phyloP scores from a whole-genome alignment of 2,329 filamentous ascomycete genomes.

The Venturia carpophila region DNA sequence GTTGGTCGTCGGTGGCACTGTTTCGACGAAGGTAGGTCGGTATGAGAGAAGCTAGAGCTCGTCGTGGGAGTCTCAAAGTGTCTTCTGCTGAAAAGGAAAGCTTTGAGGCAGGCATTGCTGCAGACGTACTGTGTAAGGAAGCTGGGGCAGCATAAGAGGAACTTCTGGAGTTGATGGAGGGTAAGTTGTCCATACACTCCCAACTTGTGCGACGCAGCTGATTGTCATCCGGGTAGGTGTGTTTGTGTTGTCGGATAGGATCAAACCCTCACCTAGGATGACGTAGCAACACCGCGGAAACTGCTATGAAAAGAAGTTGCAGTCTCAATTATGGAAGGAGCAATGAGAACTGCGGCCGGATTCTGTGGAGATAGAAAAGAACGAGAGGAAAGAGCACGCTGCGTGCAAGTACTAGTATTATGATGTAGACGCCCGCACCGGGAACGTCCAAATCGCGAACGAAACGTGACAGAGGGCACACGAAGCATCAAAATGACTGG shows the following conservation, averaged over 20 bases:
- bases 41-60: constrained; percentile 4
- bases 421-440: too few species aligned
- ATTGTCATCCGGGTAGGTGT: neutral
- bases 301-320: too few species aligned
- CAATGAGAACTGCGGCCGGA: too few species aligned
- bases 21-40: constrained; percentile 1
- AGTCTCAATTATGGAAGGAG: too few species aligned
- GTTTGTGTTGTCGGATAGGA: neutral
- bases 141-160: neutral
- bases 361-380: neutral
- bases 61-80: neutral
- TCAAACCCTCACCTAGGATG: neutral
- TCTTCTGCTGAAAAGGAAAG: constrained; percentile 9
- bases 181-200: neutral
- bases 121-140: neutral
- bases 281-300: neutral
- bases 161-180: neutral
- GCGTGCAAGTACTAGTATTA: too few species aligned
- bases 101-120: constrained; percentile 1
- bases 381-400: neutral
- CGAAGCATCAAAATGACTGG: neutral
- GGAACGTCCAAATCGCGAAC: neutral
- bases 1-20: neutral
- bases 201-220: neutral
- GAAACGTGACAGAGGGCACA: neutral